Evolutionary conservation across 1,284 basidiomycete species (phyloP).

Genomic region (Leccinum fallax): DNA sequence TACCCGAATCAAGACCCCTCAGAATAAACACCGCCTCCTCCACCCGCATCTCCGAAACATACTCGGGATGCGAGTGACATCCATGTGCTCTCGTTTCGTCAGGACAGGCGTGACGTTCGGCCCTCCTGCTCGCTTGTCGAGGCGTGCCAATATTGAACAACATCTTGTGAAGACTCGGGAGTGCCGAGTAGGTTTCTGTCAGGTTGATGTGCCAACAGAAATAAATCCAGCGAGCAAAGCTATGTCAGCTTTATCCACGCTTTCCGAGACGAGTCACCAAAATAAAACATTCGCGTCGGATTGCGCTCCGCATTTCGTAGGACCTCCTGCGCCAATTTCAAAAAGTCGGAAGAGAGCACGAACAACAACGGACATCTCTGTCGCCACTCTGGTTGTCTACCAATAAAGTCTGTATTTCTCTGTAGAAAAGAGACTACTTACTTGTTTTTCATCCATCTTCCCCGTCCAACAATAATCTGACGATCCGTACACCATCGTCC

Average conservation of each 20-base stretch:
- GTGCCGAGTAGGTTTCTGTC: conserved; percentile 76
- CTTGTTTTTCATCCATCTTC: too few relatives aligned
- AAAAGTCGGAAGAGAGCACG: conserved; percentile 74
- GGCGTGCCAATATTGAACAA: conserved; percentile 81
- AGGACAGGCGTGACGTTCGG: conserved; percentile 68
- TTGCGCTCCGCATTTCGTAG: conserved; percentile 87
- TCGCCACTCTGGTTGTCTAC: conserved; percentile 65
- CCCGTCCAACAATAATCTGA: too few relatives aligned
- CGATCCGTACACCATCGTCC: too few relatives aligned
- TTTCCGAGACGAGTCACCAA: conserved; percentile 55
- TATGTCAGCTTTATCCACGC: background rate
- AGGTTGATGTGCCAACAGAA: conserved; percentile 77
- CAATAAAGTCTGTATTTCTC: too few relatives aligned
- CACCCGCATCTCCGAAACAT: conserved; percentile 78
- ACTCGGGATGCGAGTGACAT: conserved; percentile 62
- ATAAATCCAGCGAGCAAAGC: background rate
- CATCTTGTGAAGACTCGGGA: conserved; percentile 83
- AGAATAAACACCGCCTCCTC: conserved; percentile 87
- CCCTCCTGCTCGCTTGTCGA: conserved; percentile 69
- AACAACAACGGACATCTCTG: conserved; percentile 86
- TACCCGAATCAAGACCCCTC: conserved; percentile 58
- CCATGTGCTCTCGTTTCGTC: conserved; percentile 78
- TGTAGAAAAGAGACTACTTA: too few relatives aligned
- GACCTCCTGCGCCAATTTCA: conserved; percentile 90
- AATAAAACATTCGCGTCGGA: conserved; percentile 82